Evolutionary conservation across 495 filamentous ascomycete genomes (phyloP), one percentile per base, ranked within the genome.

Genomic region (Hapsidospora chrysogenum): DNA sequence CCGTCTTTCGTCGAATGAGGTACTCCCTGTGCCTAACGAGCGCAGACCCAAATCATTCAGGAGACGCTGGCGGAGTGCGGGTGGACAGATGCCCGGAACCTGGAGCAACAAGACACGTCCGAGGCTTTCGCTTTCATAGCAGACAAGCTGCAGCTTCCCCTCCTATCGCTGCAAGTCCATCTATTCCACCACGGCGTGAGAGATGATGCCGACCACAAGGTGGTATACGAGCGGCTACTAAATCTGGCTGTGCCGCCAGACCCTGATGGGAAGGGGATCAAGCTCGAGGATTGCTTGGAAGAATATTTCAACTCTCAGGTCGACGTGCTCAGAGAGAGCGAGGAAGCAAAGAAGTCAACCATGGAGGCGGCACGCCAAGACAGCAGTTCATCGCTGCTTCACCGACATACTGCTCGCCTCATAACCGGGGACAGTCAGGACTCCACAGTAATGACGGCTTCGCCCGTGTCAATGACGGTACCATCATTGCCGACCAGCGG

Each of bases 61-160:
- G 69, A 83, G 14, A 63, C 85, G 2, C 56, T 97, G 9, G 74
- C 79, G n/a, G 74, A 72, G 21, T 94, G 87, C 53, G 89, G 89
- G 16, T 97, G 89, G 89, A 61, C 70, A 47, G 87, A 92, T 31
- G 87, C 86, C 23, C 66, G 67, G 11, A 57, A 66, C 28, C 47
- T 82, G 18, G 64, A 69, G 37, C 89, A 97, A 52, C 89, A 97
- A 47, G 89, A 97, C 54, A 76, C 78, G 2, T 95, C 89, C 0
- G 89, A 97, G 52, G 87, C 86, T 2, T 97, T 95, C 50, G 79
- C 76, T 0, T 94, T 94, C 54, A 83, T 97, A 33, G 92, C 87
- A 2, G 86, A 81, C 35, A 83, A 73, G 25, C 63, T 97, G 21
- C 74, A 92, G 39, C 54, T 97, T 18, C 89, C 89, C 4, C 70